A percentile compares a stretch with the other conserved stretches of the same genome.
Evolutionary conservation across 306 rosid species (phyloP).

Genomic region (Trichosanthes cucumerina): DNA sequence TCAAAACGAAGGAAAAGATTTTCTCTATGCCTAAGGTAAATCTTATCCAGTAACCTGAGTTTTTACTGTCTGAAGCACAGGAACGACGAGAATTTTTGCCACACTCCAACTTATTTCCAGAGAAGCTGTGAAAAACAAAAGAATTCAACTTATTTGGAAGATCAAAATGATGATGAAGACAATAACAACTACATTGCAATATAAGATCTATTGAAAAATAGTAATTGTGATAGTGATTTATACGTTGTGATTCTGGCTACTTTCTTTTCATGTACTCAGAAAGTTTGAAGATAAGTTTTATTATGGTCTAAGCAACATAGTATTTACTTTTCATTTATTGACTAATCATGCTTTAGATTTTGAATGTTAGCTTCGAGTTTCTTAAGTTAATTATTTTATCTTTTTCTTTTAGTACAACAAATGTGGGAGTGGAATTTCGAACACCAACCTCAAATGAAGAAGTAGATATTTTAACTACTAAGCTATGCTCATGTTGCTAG

Average conservation of each 20-base stretch:
- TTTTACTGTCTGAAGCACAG: constrained; percentile 38
- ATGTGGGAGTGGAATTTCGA: background rate
- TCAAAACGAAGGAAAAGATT: background rate
- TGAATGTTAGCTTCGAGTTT: background rate
- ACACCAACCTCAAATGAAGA: background rate
- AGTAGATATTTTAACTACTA: background rate
- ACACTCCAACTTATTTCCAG: constrained; percentile 75
- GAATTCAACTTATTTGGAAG: background rate
- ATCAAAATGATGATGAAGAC: background rate
- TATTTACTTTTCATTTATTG: background rate
- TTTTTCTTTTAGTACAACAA: background rate
- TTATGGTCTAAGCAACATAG: background rate
- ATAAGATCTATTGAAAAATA: background rate
- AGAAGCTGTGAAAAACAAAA: constrained; percentile 46
- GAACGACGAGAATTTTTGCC: constrained; percentile 31
- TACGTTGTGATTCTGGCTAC: background rate
- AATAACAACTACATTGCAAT: background rate
- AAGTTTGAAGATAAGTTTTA: background rate
- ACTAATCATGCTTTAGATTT: background rate
- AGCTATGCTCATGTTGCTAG: background rate
- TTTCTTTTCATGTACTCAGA: background rate
- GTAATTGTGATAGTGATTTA: background rate
- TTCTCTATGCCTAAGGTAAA: constrained; percentile 5
- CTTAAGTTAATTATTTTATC: background rate
- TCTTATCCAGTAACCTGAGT: constrained; percentile 47